Evolutionary conservation across 1,284 basidiomycete species (phyloP), one percentile per base, ranked within the genome.

Genomic region (Tausonia pullulans): DNA sequence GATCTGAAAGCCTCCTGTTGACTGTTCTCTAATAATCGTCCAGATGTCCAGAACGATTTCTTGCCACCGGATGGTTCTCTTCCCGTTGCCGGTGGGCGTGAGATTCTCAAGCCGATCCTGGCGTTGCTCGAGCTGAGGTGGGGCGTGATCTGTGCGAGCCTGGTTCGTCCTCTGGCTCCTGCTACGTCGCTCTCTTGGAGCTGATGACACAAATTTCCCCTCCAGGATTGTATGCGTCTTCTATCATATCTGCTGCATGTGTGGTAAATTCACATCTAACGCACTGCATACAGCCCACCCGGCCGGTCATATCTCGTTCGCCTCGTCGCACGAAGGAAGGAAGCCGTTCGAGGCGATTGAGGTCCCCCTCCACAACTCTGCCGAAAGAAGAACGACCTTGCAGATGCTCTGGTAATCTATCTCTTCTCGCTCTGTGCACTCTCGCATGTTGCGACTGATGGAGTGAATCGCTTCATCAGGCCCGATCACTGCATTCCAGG

Each of bases 31-130:
- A 27, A 27, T 27, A 27, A 27, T 27, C 27, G 27, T 61, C n/a
- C 65, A 60, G 84, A 86, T 72, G 77, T 83, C 11, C 84, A 86
- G 71, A 78, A 84, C 70, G 84, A 85, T 73, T 86, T 85, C 70
- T 77, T 84, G 27, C 82, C 83, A 16, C 82, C 81, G 3, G 68
- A 72, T 49, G 84, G 84, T 11, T 74, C 80, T 0, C 79, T 86
- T 50, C 80, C 81, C 3, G 83, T 84, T 0, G 71, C 76, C 1
- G 73, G 76, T 11, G 83, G 79, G 10, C 72, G 77, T 13, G 74
- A 74, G 14, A 79, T 84, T 66, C 67, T 84, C 16, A 27, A 27
- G 27, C 27, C 27, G 27, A 27, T 27, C 27, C 27, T 27, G 27
- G 27, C 27, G 2, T 27, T 27, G 27, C 27, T 27, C 27, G 27